Conservation (phyloP, 805 yeast species). For the Saccharomycopsis sp. region DNA sequence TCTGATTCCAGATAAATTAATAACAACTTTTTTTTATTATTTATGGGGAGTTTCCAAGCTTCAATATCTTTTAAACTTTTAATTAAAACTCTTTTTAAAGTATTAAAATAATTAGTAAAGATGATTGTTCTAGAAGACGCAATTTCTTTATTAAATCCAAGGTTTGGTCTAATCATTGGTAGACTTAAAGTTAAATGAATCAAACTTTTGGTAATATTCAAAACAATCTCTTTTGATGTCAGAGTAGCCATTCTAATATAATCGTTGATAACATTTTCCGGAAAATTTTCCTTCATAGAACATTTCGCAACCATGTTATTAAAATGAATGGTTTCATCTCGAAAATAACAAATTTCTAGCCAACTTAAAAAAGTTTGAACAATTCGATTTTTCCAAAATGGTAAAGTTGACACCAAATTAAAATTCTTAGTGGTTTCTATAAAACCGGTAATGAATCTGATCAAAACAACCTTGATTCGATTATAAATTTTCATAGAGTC, state of each 20-base stretch:
- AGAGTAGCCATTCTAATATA: neutral
- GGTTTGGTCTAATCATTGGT: constrained; percentile 42
- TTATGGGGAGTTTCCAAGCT: too few relatives aligned
- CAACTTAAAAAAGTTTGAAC: constrained; percentile 26
- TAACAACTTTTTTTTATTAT: too few relatives aligned
- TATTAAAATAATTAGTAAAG: constrained; percentile 61
- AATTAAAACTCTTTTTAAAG: constrained; percentile 29
- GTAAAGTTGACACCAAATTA: too few relatives aligned
- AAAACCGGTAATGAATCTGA: constrained; percentile 1
- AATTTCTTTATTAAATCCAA: constrained; percentile 44
- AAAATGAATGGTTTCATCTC: constrained; percentile 7
- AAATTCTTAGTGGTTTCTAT: too few relatives aligned
- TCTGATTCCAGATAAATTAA: constrained; percentile 1
- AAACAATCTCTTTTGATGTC: constrained; percentile 29
- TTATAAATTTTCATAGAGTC: neutral
- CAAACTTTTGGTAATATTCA: constrained; percentile 51
- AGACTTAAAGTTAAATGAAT: constrained; percentile 44
- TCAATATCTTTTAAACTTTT: constrained; percentile 21
- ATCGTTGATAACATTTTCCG: neutral
- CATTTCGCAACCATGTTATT: neutral
- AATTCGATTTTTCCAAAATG: constrained; percentile 24
- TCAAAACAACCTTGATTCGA: constrained; percentile 1
- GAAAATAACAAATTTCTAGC: constrained; percentile 25
- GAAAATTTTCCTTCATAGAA: neutral
- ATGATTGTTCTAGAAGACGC: constrained; percentile 46